A percentile compares a stretch with the other conserved stretches of the same genome.
phyloP scores from a whole-genome alignment of 768 basidiomycete species.

The Leccinum imitatum region DNA sequence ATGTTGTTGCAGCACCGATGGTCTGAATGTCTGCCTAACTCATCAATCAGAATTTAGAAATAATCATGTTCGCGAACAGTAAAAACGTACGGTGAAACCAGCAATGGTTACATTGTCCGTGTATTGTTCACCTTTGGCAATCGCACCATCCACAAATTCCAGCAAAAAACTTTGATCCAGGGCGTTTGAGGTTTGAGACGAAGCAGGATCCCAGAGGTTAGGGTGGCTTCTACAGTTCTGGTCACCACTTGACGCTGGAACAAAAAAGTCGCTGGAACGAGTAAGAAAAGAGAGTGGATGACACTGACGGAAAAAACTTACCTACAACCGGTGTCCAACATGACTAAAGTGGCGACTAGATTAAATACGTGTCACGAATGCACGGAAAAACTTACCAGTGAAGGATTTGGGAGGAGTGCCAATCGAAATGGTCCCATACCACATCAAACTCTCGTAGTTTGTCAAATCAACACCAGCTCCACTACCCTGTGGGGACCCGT shows the following conservation, averaged over 20 bases:
- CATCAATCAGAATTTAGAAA: neutral
- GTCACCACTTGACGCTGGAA: neutral
- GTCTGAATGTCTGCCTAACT: neutral
- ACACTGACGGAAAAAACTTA: neutral
- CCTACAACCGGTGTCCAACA: neutral
- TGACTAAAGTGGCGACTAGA: neutral
- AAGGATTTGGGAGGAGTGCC: neutral
- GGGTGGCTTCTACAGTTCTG: neutral
- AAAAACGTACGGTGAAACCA: constrained; percentile 3
- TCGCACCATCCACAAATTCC: no score
- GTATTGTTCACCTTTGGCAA: constrained; percentile 34
- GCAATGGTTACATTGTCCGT: constrained; percentile 29
- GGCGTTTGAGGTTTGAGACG: no score
- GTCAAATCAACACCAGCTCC: neutral
- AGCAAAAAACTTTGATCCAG: no score
- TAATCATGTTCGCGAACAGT: neutral
- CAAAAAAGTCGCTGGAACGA: neutral
- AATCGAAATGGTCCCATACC: neutral
- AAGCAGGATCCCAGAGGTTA: no score
- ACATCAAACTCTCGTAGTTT: neutral
- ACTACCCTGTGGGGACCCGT: neutral
- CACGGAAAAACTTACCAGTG: no score
- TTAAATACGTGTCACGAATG: neutral
- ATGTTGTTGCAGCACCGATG: no score
- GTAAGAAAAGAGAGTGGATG: neutral